A percentile compares a stretch with the other conserved stretches of the same genome.
Evolutionary conservation across 192 early-diverging fungal genomes (phyloP).

Genomic region (Linnemannia zychae): DNA sequence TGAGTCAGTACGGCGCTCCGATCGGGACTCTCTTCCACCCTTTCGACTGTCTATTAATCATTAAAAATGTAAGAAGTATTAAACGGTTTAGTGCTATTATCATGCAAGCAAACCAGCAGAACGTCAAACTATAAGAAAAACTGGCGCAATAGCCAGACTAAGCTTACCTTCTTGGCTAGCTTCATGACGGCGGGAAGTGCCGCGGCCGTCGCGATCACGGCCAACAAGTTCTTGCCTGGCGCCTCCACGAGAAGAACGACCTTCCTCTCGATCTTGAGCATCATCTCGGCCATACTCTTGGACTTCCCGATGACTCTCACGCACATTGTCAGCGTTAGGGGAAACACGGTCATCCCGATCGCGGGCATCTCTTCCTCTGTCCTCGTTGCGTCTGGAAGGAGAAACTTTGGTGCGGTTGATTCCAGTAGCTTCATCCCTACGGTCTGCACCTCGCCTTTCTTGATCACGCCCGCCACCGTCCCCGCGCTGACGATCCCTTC

Average conservation of each 20-base stretch:
- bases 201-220: conserved; percentile 15
- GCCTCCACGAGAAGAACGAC: not conserved
- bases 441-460: conserved; percentile 21
- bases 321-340: not conserved
- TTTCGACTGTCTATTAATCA: not conserved
- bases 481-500: conserved; percentile 20
- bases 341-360: conserved; percentile 12
- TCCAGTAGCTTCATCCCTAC: conserved; percentile 18
- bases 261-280: conserved; percentile 12
- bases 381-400: conserved; percentile 20
- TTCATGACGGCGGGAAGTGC: conserved; percentile 32
- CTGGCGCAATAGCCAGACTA: too few relatives aligned
- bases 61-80: not conserved
- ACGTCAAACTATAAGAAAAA: too few relatives aligned
- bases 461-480: conserved; percentile 18
- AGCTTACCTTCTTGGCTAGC: conserved; percentile 22
- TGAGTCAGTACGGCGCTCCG: conserved; percentile 26
- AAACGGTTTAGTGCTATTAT: not conserved
- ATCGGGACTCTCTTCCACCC: conserved; percentile 30
- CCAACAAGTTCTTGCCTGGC: not conserved
- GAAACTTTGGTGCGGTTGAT: conserved; percentile 16
- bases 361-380: conserved; percentile 11
- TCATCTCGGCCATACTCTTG: not conserved
- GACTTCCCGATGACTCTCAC: not conserved
- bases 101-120: not conserved